Evolutionary conservation across 2,329 filamentous ascomycete genomes (phyloP), one percentile per base, ranked within the genome.

Genomic region (Paraphoma chrysanthemicola): DNA sequence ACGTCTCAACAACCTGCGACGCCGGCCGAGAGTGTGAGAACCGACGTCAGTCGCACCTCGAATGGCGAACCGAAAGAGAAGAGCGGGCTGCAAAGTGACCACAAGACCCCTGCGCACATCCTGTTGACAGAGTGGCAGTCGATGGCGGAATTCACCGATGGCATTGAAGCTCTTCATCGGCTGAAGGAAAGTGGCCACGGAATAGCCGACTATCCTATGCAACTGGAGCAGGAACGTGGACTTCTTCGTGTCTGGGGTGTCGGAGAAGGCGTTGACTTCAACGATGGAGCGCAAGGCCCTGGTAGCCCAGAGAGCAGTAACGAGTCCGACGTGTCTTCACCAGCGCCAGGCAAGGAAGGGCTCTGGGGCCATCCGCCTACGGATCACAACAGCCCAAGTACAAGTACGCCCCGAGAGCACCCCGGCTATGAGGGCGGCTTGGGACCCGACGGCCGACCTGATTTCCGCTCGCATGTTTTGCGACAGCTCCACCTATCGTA

Each of bases 51-150:
- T 29, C 64, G 60, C 39, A 43, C 49, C 5, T 60, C 59, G 9
- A 64, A 59, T 16, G 53, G 51, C 2, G 48, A 51, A 23, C 55
- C 60, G 6, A 67, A 71, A 46, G 69, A 73, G 18, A 71, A 64
- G 46, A 62, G 52, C 8, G 72, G 71, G n/a, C 91, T 96, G 53
- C 91, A 92, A 0, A 86, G 88, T 29, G 91, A 96, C 64, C 94
- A 98, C 70, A 96, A 92, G 0, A 97, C 93, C 0, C 87, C 92
- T n/a, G 93, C 93, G 1, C 91, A 95, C 48, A 86, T 93, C 60
- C 81, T 98, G 16, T 80, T 98, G 78, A 82, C 71, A 78, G 83
- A 59, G 72, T 97, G 70, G 87, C 91, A 33, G 53, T 81, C 67
- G 8, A 71, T 73, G 68, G 80, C 82, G 31, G 82, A 83, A 50